A percentile compares a stretch with the other conserved stretches of the same genome.
phyloP scores from a whole-genome alignment of 108 stramenopile genomes.

The Fistulifera solaris region DNA sequence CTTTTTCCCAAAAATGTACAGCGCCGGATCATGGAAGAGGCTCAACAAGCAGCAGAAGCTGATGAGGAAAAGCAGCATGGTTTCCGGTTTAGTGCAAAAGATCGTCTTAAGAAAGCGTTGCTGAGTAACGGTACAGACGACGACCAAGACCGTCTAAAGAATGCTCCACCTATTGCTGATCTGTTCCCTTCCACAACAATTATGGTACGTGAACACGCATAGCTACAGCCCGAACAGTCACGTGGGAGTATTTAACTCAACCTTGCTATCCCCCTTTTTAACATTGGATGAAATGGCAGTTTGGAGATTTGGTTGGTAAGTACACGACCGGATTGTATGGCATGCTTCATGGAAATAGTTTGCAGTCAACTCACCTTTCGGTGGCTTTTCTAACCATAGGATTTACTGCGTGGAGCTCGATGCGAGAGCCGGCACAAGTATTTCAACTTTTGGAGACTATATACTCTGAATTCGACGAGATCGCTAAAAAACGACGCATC shows the following conservation, averaged over 20 bases:
- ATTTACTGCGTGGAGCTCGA: conserved; percentile 30
- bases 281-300: no score
- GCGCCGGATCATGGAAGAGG: conserved; percentile 5
- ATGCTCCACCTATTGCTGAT: conserved; percentile 24
- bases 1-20: conserved; percentile 10
- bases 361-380: no score
- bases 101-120: no score
- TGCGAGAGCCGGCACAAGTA: conserved; percentile 28
- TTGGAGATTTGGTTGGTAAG: no score
- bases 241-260: no score
- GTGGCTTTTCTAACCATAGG: conserved; percentile 23
- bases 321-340: no score
- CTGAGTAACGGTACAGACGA: no score
- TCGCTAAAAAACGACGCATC: conserved; percentile 33
- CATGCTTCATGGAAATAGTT: no score
- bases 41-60: neutral
- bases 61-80: conserved; percentile 3
- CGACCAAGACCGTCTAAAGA: no score
- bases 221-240: no score
- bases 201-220: neutral
- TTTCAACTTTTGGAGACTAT: conserved; percentile 36
- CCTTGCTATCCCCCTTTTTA: no score
- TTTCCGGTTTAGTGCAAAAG: no score
- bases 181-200: conserved; percentile 34
- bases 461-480: conserved; percentile 33